A percentile compares a stretch with the other conserved stretches of the same genome.
Evolutionary conservation across 2,329 filamentous ascomycete species (phyloP).

Genomic region (Penicillium oxalicum): DNA sequence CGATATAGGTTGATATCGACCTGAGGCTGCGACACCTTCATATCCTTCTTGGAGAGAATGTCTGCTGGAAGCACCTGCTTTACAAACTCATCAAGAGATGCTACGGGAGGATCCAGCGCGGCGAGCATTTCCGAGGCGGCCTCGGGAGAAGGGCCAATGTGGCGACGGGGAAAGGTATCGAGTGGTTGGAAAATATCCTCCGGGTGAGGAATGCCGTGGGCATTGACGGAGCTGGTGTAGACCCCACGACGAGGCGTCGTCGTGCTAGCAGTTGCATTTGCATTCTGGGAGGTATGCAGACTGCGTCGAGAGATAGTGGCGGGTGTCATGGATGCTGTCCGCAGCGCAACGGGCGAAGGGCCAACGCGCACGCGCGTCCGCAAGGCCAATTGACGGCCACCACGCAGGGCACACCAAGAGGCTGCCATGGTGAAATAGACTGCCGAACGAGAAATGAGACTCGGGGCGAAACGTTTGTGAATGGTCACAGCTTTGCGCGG

Average conservation of each 20-base stretch:
- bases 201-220: constrained; percentile 56
- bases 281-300: constrained; percentile 25
- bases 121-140: constrained; percentile 74
- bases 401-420: constrained; percentile 31
- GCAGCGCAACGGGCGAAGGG: constrained; percentile 19
- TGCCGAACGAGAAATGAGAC: constrained; percentile 3
- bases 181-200: constrained; percentile 42
- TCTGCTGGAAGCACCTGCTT: constrained; percentile 74
- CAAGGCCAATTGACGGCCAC: constrained; percentile 32
- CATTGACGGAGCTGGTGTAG: constrained; percentile 84
- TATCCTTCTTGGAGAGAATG: constrained; percentile 62
- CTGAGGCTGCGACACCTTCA: constrained; percentile 52
- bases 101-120: constrained; percentile 65
- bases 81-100: constrained; percentile 74
- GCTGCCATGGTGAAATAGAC: constrained; percentile 26
- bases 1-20: constrained; percentile 37
- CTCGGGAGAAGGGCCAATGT: constrained; percentile 74
- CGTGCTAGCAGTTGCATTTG: constrained; percentile 2
- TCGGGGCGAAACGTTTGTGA: no score
- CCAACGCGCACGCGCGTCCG: constrained; percentile 25
- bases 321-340: constrained; percentile 23
- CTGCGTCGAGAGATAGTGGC: constrained; percentile 27
- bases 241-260: constrained; percentile 46
- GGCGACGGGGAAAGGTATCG: constrained; percentile 67
- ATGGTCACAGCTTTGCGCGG: no score